Conservation (phyloP, 83 land plant species). For the Isoetes engelmannii region DNA sequence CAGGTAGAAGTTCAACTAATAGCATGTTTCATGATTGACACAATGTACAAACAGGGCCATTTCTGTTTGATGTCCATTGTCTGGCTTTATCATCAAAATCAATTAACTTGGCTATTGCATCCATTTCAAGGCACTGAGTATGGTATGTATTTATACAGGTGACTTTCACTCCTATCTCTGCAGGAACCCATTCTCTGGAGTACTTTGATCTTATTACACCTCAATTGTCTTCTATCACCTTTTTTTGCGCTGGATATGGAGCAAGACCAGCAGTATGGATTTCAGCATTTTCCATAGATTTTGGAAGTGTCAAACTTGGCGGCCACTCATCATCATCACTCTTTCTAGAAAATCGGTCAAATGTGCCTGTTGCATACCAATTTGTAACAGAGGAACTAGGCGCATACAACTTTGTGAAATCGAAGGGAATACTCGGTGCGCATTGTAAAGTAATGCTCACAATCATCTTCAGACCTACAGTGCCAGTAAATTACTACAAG, state of each 20-base stretch:
- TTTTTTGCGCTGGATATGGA: conserved; percentile 30
- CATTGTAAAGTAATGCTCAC: conserved; percentile 18
- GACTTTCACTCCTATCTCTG: conserved; percentile 26
- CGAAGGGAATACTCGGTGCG: conserved; percentile 4
- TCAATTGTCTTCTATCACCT: conserved; percentile 23
- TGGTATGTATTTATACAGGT: conserved; percentile 26
- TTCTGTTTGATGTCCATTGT: conserved; percentile 9
- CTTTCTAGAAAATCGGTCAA: conserved; percentile 21
- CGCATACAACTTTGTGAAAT: conserved; percentile 9
- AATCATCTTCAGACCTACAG: conserved; percentile 19
- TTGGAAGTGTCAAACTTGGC: conserved; percentile 33
- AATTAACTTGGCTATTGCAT: neutral
- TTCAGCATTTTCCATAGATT: conserved; percentile 25
- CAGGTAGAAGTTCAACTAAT: neutral
- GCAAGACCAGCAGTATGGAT: conserved; percentile 23
- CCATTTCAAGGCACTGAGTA: conserved; percentile 22
- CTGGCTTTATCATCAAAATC: neutral
- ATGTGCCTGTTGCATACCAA: conserved; percentile 19
- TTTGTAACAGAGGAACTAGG: conserved; percentile 27
- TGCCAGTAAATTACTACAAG: conserved; percentile 27
- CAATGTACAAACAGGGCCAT: conserved; percentile 9
- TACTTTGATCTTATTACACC: conserved; percentile 27
- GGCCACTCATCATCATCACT: conserved; percentile 17
- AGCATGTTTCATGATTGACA: neutral
- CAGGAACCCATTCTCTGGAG: conserved; percentile 30